Percentiles rank a stretch among this genome's conserved stretches.
These are phyloP conservation scores for Backusella mclennaniae DNA, from an alignment of 192 early-diverging fungal genomes.

Conservation along the genomic window DNA sequence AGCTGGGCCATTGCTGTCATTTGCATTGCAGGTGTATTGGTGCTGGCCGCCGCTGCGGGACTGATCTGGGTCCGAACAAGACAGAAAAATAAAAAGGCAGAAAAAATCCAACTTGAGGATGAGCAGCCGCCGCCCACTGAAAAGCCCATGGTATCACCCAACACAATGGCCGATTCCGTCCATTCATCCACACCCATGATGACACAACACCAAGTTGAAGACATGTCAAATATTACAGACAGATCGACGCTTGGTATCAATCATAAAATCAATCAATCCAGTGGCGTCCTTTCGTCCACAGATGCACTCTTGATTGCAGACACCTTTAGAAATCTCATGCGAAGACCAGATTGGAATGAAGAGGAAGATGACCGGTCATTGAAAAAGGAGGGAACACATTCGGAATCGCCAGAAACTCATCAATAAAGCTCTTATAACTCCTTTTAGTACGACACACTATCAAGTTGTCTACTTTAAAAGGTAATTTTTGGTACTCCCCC, in stretches of 20 bases:
- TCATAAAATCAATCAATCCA: conserved; percentile 10
- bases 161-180: conserved; percentile 7
- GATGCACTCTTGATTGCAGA: conserved; percentile 41
- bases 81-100: conserved; percentile 9
- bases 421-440: background rate
- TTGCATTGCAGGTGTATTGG: conserved; percentile 17
- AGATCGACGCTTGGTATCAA: background rate
- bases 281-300: conserved; percentile 30
- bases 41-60: conserved; percentile 15
- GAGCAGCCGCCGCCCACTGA: background rate
- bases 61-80: conserved; percentile 8
- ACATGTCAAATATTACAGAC: background rate
- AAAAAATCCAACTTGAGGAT: background rate
- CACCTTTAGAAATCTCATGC: conserved; percentile 36
- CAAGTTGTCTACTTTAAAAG: background rate
- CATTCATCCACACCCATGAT: conserved; percentile 24
- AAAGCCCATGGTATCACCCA: background rate
- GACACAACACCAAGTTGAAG: background rate
- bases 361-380: conserved; percentile 10
- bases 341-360: conserved; percentile 41
- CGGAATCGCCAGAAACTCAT: background rate
- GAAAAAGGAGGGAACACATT: background rate
- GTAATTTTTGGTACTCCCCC: background rate
- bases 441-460: background rate
- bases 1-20: conserved; percentile 40